Evolutionary conservation across 805 yeast species (phyloP), one percentile per base, ranked within the genome.

Genomic region (Metschnikowia drakensbergensis): DNA sequence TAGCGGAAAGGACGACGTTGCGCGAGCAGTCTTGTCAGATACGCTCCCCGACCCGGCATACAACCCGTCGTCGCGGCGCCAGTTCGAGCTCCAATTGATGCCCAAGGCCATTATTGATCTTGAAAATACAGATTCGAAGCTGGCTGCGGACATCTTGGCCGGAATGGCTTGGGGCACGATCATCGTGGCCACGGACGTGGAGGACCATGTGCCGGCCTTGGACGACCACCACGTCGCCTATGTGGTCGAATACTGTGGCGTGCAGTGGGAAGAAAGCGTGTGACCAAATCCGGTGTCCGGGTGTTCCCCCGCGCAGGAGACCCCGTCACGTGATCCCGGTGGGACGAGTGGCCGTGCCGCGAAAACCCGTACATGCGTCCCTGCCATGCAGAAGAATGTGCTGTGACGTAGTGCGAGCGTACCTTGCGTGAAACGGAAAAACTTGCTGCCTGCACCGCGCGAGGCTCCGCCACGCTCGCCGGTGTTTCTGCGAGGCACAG

Each of bases 111-210:
- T 94, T 46, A 73, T 88, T 44, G 92, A 88, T 59, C 73, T 94
- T 39, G 97, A 92, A 62, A 44, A 46, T 40, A 37, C 51, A 9
- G 54, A 59, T 11, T 57, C 61, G 53, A 74, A 72, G 37, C 66
- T 69, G 28, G 56, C 62, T 5, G 60, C 64, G 49, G 75, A 65
- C 58, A 69, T 86, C 2, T 58, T 77, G 37, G 81, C 81, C 32
- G 97, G 98, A 9, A 92, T 92, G 96, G 95, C 92, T 53, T 94
- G 99, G 99, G 98, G 97, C 1, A 87, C 98, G 0, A 86, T 94
- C 29, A 69, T 88, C 26, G 86, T 92, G 1, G 87, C 83, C 37
- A 88, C 97, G 0, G 90, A 88, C 56, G 66, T 68, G 6, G 83
- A 81, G 54, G 95, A 88, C 61, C 80, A 71, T 52, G 66, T 73